A percentile compares a stretch with the other conserved stretches of the same genome.
Conservation (phyloP, 2,329 filamentous ascomycete species). For the Didymosphaeria variabile region DNA sequence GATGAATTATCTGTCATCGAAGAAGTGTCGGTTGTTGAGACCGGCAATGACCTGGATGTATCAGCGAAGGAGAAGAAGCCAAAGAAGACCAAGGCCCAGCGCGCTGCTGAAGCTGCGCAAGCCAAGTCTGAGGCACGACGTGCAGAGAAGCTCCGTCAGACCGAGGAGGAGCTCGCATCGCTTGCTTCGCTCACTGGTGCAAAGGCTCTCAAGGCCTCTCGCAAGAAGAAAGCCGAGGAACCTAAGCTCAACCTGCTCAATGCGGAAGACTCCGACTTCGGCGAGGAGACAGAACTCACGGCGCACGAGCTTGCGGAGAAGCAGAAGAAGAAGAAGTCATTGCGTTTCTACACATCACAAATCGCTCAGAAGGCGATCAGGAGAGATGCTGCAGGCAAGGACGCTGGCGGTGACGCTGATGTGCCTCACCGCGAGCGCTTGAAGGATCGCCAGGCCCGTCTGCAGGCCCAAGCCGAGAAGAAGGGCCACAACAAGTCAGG, state of each 20-base stretch:
- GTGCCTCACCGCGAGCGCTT: slow-evolving; percentile 89
- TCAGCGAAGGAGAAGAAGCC: slow-evolving; percentile 46
- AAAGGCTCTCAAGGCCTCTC: slow-evolving; percentile 58
- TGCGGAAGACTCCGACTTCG: slow-evolving; percentile 85
- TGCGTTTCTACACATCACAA: slow-evolving; percentile 98
- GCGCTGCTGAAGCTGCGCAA: slow-evolving; percentile 62
- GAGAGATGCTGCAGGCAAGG: slow-evolving; percentile 75
- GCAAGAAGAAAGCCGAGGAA: slow-evolving; percentile 44
- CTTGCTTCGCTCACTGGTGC: slow-evolving; percentile 69
- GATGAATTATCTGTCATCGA: slow-evolving; percentile 48
- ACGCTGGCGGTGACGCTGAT: slow-evolving; percentile 81
- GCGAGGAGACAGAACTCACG: slow-evolving; percentile 84
- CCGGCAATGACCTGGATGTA: slow-evolving; percentile 37
- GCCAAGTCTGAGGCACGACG: slow-evolving; percentile 63
- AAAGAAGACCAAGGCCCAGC: slow-evolving; percentile 60
- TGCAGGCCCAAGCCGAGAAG: slow-evolving; percentile 88
- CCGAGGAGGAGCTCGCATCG: slow-evolving; percentile 77
- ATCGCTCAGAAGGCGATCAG: slow-evolving; percentile 94
- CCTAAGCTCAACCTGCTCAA: slow-evolving; percentile 49
- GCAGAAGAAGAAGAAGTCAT: slow-evolving; percentile 84
- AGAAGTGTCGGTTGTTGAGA: slow-evolving; percentile 39
- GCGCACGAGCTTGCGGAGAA: slow-evolving; percentile 85
- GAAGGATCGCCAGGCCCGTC: slow-evolving; percentile 82
- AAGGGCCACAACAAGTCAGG: slow-evolving; percentile 71
- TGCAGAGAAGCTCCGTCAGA: slow-evolving; percentile 62